phyloP scores from a whole-genome alignment of 2,329 filamentous ascomycete species.

The Trichoderma asperellum region DNA sequence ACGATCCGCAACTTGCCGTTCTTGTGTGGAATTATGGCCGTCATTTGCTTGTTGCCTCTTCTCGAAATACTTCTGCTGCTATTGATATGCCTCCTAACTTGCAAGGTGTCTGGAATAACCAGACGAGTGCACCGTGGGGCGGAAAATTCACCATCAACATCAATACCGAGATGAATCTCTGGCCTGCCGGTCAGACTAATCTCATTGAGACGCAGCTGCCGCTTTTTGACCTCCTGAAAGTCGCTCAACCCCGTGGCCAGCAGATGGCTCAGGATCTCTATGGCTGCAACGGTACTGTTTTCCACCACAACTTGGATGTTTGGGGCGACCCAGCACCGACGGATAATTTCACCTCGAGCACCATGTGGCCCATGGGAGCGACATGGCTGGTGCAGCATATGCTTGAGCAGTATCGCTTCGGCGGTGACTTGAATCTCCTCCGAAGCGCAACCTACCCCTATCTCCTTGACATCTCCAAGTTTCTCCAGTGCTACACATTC shows the following conservation, averaged over 20 bases:
- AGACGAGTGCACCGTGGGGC: constrained; percentile 43
- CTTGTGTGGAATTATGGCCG: constrained; percentile 37
- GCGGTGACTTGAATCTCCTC: constrained; percentile 34
- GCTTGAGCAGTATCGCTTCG: constrained; percentile 46
- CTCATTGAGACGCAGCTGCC: constrained; percentile 45
- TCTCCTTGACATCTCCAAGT: constrained; percentile 39
- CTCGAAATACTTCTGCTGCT: constrained; percentile 31
- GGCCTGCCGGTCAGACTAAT: constrained; percentile 41
- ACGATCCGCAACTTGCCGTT: constrained; percentile 33
- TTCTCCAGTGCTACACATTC: constrained; percentile 43
- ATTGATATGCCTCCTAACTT: constrained; percentile 37
- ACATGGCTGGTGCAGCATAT: constrained; percentile 48
- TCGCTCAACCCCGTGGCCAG: constrained; percentile 42
- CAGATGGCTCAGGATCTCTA: constrained; percentile 41
- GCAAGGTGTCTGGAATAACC: constrained; percentile 38
- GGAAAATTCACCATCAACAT: constrained; percentile 53
- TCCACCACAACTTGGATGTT: constrained; percentile 42
- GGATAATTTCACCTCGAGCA: constrained; percentile 34
- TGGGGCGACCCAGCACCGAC: constrained; percentile 42
- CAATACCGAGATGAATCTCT: constrained; percentile 56
- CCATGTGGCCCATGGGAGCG: constrained; percentile 46
- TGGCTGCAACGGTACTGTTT: constrained; percentile 39
- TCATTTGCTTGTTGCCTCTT: constrained; percentile 35
- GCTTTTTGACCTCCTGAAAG: constrained; percentile 33
- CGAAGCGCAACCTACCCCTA: constrained; percentile 36